phyloP scores from a whole-genome alignment of 352 stramenopile genomes.

The Phytopythium helicoides region DNA sequence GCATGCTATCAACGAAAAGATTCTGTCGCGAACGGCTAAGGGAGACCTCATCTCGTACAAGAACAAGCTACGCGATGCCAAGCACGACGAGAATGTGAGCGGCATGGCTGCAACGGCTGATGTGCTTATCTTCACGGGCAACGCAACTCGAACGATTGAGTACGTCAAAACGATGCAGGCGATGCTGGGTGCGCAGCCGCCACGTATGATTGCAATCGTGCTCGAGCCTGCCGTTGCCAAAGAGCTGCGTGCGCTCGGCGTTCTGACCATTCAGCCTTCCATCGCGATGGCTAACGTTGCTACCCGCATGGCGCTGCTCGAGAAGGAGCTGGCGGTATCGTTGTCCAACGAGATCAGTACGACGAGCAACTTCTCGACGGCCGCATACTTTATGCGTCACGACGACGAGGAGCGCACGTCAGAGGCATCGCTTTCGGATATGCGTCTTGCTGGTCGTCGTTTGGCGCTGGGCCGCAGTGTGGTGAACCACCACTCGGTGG shows the following conservation, averaged over 20 bases:
- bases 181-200: constrained; percentile 31
- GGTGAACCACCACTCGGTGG: constrained; percentile 65
- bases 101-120: constrained; percentile 40
- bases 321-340: constrained; percentile 32
- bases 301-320: constrained; percentile 60
- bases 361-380: constrained; percentile 40
- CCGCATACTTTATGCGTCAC: constrained; percentile 51
- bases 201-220: constrained; percentile 59
- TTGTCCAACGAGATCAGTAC: constrained; percentile 47
- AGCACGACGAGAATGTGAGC: constrained; percentile 22
- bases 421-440: constrained; percentile 34
- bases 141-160: constrained; percentile 38
- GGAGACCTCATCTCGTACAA: constrained; percentile 66
- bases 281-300: constrained; percentile 67
- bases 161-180: constrained; percentile 46
- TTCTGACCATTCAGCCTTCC: constrained; percentile 61
- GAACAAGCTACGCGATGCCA: constrained; percentile 47
- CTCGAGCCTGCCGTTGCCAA: constrained; percentile 32
- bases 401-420: constrained; percentile 29
- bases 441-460: constrained; percentile 32
- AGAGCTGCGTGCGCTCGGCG: constrained; percentile 38
- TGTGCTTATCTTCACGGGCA: constrained; percentile 62
- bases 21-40: constrained; percentile 44
- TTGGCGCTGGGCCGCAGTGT: constrained; percentile 46
- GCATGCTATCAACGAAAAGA: constrained; percentile 56